Conservation (phyloP, 148 eudicot species). For the Heliosperma pusillum region DNA sequence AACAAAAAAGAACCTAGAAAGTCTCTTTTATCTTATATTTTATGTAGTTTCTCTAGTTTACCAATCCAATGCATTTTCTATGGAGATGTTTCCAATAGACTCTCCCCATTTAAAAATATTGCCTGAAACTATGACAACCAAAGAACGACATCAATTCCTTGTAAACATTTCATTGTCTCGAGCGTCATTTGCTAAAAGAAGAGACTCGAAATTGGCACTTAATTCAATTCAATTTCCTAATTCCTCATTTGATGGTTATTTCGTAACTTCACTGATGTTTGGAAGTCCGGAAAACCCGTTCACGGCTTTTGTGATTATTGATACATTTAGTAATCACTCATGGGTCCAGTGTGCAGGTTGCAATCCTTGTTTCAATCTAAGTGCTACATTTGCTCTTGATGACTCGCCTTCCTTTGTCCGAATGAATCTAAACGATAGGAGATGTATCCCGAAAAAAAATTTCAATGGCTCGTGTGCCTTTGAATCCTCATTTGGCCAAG, state of each 20-base stretch:
- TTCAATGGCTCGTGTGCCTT: conserved; percentile 14
- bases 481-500: neutral
- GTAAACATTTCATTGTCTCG: neutral
- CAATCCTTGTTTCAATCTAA: conserved; percentile 9
- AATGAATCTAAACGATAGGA: neutral
- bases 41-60: neutral
- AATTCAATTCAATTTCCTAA: neutral
- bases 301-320: conserved; percentile 1
- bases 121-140: neutral
- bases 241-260: neutral
- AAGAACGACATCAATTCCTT: neutral
- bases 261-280: neutral
- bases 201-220: neutral
- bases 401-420: neutral
- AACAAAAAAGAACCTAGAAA: neutral
- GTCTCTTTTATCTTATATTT: neutral
- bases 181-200: neutral
- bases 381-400: neutral
- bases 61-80: conserved; percentile 10
- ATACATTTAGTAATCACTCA: neutral
- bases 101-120: neutral
- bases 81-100: conserved; percentile 2
- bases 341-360: conserved; percentile 21
- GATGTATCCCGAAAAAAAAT: conserved; percentile 1
- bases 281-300: neutral